These are phyloP conservation scores for Pseudozyma tsukubaensis DNA, from an alignment of 1,284 basidiomycete genomes.

Conservation along the genomic window DNA sequence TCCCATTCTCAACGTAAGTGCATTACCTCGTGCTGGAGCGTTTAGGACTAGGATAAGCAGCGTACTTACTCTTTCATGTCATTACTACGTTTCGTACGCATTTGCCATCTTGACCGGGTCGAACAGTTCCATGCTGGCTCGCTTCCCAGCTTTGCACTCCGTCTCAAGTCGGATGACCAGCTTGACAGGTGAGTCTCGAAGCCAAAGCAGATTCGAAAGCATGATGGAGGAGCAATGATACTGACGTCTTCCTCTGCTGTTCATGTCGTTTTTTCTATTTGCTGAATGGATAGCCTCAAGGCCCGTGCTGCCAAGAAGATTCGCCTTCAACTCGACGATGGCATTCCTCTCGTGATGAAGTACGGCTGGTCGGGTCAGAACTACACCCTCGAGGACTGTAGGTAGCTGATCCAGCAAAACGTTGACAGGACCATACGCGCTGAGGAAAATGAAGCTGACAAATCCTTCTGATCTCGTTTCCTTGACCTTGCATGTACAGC, in stretches of 20 bases:
- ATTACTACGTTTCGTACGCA: neutral
- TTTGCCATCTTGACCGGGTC: neutral
- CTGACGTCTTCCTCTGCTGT: no score
- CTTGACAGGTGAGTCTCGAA: no score
- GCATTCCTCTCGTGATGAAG: conserved; percentile 62
- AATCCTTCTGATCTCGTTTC: no score
- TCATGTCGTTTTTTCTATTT: no score
- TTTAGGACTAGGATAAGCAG: neutral
- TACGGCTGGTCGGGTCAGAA: conserved; percentile 60
- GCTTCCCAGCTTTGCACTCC: conserved; percentile 64
- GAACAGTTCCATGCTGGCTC: conserved; percentile 64
- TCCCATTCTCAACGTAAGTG: conserved; percentile 64
- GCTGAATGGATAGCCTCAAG: no score
- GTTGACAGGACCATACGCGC: no score
- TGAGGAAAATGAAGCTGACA: no score
- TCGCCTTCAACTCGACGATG: conserved; percentile 57
- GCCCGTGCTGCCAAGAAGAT: conserved; percentile 63
- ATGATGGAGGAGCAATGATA: no score
- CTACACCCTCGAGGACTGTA: conserved; percentile 65
- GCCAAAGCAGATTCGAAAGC: no score
- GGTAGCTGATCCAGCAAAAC: conserved; percentile 16
- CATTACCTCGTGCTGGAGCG: neutral
- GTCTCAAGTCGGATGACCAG: conserved; percentile 61
- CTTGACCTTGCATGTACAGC: conserved; percentile 31
- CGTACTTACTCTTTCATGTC: neutral